A percentile compares a stretch with the other conserved stretches of the same genome.
Conservation (phyloP, 1,284 basidiomycete genomes). For the Macrocystidia cucumis region DNA sequence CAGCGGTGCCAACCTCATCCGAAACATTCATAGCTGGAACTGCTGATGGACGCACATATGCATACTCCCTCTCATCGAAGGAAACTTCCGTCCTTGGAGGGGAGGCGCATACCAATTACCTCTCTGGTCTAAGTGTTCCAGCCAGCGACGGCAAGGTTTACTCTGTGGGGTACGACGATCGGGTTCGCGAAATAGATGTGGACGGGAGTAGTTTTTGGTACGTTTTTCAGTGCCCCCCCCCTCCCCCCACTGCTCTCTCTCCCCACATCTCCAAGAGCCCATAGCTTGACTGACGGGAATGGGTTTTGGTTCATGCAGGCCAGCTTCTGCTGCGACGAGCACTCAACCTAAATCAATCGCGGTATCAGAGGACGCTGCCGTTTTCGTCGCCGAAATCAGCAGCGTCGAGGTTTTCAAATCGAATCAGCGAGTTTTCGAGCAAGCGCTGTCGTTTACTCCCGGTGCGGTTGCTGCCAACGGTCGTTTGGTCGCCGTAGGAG, state of each 20-base stretch:
- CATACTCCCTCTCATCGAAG: constrained; percentile 43
- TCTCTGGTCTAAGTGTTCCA: constrained; percentile 57
- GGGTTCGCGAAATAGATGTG: constrained; percentile 56
- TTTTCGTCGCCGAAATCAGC: constrained; percentile 66
- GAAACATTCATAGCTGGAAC: constrained; percentile 77
- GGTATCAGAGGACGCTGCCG: constrained; percentile 50
- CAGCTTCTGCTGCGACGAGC: constrained; percentile 35
- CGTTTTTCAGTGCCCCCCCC: constrained; percentile 19
- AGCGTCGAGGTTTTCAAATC: constrained; percentile 62
- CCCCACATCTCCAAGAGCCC: constrained; percentile 5
- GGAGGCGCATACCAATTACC: constrained; percentile 62
- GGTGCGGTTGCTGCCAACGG: constrained; percentile 49
- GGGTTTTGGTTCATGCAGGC: constrained; percentile 23
- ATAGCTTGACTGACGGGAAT: not conserved
- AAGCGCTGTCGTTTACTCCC: constrained; percentile 46
- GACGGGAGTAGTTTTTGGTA: constrained; percentile 47
- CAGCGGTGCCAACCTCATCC: constrained; percentile 39
- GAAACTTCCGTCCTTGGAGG: constrained; percentile 51
- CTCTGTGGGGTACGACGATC: constrained; percentile 79
- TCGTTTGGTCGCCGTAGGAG: constrained; percentile 62
- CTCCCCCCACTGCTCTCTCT: too few relatives aligned
- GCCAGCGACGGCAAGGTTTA: constrained; percentile 44
- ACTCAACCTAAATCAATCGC: constrained; percentile 76
- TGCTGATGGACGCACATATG: constrained; percentile 76
- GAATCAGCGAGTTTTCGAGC: constrained; percentile 57